Conservation (phyloP, 2,329 filamentous ascomycete species). For the Beauveria scarabaeidicola region DNA sequence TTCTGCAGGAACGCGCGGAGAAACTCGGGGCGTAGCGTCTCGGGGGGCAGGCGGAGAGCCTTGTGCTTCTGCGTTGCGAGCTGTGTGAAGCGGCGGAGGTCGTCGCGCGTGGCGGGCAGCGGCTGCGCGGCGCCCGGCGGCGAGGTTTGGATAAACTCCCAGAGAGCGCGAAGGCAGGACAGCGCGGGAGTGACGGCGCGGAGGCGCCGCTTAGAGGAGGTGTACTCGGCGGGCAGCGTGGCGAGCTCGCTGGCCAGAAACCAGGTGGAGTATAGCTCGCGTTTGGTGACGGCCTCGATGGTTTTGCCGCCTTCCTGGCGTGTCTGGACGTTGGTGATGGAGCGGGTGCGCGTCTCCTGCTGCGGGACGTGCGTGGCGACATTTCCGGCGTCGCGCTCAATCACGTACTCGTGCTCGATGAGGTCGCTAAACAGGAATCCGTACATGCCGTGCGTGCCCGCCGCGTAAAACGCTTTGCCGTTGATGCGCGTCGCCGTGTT, state of each 20-base stretch:
- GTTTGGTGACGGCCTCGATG: slow-evolving; percentile 82
- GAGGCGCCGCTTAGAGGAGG: slow-evolving; percentile 56
- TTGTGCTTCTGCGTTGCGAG: slow-evolving; percentile 72
- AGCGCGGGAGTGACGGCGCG: slow-evolving; percentile 75
- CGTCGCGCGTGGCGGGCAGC: slow-evolving; percentile 49
- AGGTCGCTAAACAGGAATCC: slow-evolving; percentile 94
- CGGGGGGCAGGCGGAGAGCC: slow-evolving; percentile 59
- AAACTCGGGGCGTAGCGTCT: slow-evolving; percentile 61
- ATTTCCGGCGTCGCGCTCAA: slow-evolving; percentile 79
- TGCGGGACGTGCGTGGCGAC: slow-evolving; percentile 45
- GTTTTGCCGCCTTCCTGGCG: slow-evolving; percentile 60
- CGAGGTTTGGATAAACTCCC: slow-evolving; percentile 62
- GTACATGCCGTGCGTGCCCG: slow-evolving; percentile 79
- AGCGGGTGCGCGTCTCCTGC: slow-evolving; percentile 69
- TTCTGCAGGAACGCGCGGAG: slow-evolving; percentile 81
- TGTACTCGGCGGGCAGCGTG: slow-evolving; percentile 59
- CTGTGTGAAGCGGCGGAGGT: slow-evolving; percentile 68
- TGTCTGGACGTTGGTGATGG: slow-evolving; percentile 61
- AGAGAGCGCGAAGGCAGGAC: slow-evolving; percentile 79
- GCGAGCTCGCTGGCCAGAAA: slow-evolving; percentile 73
- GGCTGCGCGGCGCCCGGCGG: slow-evolving; percentile 22
- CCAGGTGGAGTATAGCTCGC: slow-evolving; percentile 82
- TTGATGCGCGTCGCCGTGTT: slow-evolving; percentile 79
- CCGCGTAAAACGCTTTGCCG: slow-evolving; percentile 78
- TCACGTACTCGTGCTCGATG: slow-evolving; percentile 80